Evolutionary conservation across 495 filamentous ascomycete genomes (phyloP), one percentile per base, ranked within the genome.

Genomic region (Trichocladium antarcticum): DNA sequence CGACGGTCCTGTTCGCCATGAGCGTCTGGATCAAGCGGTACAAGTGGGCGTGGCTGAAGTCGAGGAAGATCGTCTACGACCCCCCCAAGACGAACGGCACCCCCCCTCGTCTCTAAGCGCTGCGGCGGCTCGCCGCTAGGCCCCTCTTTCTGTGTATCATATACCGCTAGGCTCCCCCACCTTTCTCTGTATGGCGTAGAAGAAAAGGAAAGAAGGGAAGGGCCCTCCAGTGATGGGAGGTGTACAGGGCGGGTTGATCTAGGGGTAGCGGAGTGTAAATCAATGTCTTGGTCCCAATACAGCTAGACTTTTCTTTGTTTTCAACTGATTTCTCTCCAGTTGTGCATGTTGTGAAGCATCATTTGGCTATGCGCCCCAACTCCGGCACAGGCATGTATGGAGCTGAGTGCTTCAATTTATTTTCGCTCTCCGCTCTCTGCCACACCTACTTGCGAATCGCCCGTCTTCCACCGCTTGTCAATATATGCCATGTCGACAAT

Each of bases 1-100:
- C 82, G 12, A 72, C 82, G 40, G 81, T 84, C 53, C 74, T 99
- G 43, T 81, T 85, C 52, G 90, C 85, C 35, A 54, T 97, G 55
- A 89, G 84, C 68, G 80, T 99, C 55, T 99, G 90, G 89, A 82
- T 99, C 55, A 99, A 99, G 87, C 81, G 84, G 57, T 97, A 99
- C 80, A 96, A 96, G 78, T 99, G 92, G 92, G 69, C 85, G 31
- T 81, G 84, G 48, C 71, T 99, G 70, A 99, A 99, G 82, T 83
- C 89, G 48, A 80, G 92, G 58, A 93, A 95, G 77, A 68, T 99
- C 58, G 78, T 85, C 57, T 90, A 90, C 74, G 83, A 83, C 67
- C 84, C 86, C 35, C 86, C 86, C n/a, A 71, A 73, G 61, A 55
- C 45, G 6, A 49, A 49, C 49, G 54, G 62, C 35, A 53, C 56